phyloP scores from a whole-genome alignment of 1,284 basidiomycete genomes.

The Hypsizygus ulmarius region DNA sequence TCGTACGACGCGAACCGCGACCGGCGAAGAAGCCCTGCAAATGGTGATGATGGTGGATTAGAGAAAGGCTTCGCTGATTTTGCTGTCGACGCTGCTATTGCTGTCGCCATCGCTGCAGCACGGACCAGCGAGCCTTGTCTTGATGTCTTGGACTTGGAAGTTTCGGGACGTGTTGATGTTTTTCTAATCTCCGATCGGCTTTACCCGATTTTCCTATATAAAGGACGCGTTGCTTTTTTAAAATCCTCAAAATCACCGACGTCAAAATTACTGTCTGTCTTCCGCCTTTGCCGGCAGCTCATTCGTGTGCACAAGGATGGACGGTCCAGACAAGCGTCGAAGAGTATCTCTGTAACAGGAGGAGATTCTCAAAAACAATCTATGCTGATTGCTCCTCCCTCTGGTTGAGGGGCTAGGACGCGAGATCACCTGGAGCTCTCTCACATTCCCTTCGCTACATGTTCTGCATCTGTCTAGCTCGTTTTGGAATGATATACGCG shows the following conservation, averaged over 20 bases:
- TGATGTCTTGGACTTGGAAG: conserved; percentile 2
- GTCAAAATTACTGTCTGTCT: conserved; percentile 79
- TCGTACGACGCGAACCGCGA: conserved; percentile 79
- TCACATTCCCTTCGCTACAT: conserved; percentile 43
- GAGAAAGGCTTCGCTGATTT: too few relatives aligned
- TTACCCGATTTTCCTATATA: conserved; percentile 15
- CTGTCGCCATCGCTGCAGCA: conserved; percentile 14
- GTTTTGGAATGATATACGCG: conserved; percentile 14
- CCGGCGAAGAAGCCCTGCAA: conserved; percentile 66
- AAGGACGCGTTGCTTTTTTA: conserved; percentile 1
- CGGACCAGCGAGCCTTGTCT: background rate
- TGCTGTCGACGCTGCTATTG: conserved; percentile 26
- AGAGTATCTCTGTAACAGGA: conserved; percentile 44
- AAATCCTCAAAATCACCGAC: conserved; percentile 35
- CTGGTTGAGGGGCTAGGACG: conserved; percentile 83
- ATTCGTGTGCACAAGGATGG: conserved; percentile 47
- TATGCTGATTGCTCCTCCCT: conserved; percentile 84
- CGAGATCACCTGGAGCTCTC: conserved; percentile 83
- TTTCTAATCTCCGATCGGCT: conserved; percentile 21
- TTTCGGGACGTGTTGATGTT: background rate
- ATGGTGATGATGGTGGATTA: conserved; percentile 54
- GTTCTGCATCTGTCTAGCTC: conserved; percentile 17
- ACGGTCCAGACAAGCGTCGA: conserved; percentile 87
- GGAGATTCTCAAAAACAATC: conserved; percentile 81
- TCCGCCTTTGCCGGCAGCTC: conserved; percentile 37